phyloP scores from a whole-genome alignment of 2,329 filamentous ascomycete genomes.

The Curvularia sp. region DNA sequence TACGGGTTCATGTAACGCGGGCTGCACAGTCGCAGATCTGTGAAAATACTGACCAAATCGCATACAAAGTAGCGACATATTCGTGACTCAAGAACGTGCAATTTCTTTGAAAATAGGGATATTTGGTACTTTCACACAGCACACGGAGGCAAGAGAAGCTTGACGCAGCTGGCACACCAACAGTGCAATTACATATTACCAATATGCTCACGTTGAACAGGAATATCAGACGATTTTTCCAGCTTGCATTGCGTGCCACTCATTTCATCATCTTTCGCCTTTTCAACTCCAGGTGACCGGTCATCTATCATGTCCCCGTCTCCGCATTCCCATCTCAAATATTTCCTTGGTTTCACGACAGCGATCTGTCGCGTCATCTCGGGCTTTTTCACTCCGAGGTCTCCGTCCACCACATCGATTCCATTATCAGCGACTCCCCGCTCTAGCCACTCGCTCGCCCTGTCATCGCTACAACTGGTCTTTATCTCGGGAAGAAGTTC shows the following conservation, averaged over 20 bases:
- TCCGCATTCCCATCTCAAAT: constrained; percentile 14
- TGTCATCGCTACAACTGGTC: constrained; percentile 20
- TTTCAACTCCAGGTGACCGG: not conserved
- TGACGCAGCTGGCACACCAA: not conserved
- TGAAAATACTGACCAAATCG: not conserved
- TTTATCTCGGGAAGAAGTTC: constrained; percentile 21
- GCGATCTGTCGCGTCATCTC: constrained; percentile 7
- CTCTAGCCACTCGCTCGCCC: constrained; percentile 30
- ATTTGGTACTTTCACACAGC: not conserved
- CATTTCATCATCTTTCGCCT: not conserved
- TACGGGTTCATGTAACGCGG: no score
- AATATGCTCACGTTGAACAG: not conserved
- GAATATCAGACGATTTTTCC: not conserved
- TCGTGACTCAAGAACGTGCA: not conserved
- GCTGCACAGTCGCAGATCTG: no score
- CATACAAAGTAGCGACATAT: not conserved
- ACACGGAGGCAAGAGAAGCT: not conserved
- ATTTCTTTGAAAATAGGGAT: not conserved
- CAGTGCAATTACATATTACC: not conserved
- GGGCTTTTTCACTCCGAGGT: constrained; percentile 10
- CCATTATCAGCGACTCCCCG: constrained; percentile 11
- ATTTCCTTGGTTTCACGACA: constrained; percentile 8
- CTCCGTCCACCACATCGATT: constrained; percentile 9
- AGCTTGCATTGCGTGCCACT: not conserved
- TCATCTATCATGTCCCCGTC: not conserved